Evolutionary conservation across 768 basidiomycete genomes (phyloP).

Genomic region (Butyriboletus loyo): DNA sequence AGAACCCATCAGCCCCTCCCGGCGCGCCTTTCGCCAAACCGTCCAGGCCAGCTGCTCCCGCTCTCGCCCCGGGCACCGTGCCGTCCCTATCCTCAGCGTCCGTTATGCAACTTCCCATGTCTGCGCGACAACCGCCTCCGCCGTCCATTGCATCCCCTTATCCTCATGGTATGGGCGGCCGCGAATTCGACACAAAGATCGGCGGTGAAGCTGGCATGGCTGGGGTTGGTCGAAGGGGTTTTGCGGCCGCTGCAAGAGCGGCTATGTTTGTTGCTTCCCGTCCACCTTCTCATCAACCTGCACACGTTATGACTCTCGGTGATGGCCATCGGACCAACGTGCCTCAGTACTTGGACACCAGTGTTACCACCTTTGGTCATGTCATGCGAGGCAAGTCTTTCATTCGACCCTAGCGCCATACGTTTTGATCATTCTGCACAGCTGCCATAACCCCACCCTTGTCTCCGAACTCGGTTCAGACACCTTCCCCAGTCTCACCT

Average conservation of each 20-base stretch:
- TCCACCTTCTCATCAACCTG: constrained; percentile 10
- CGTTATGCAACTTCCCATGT: background rate
- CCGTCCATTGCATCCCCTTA: constrained; percentile 8
- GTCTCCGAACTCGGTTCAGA: constrained; percentile 32
- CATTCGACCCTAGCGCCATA: background rate
- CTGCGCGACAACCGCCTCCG: constrained; percentile 20
- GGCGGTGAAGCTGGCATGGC: constrained; percentile 88
- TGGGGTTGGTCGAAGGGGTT: constrained; percentile 83
- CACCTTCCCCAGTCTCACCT: constrained; percentile 35
- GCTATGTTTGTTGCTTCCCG: constrained; percentile 42
- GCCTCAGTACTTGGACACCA: constrained; percentile 48
- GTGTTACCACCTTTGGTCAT: constrained; percentile 30
- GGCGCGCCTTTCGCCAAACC: constrained; percentile 2
- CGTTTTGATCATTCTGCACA: constrained; percentile 15
- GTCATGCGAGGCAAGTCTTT: constrained; percentile 31
- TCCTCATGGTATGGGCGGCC: constrained; percentile 10
- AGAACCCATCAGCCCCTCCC: background rate
- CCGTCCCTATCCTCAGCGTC: constrained; percentile 17
- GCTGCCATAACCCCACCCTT: constrained; percentile 33
- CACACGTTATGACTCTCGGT: background rate
- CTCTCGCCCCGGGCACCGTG: constrained; percentile 4
- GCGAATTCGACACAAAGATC: constrained; percentile 61
- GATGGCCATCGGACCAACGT: constrained; percentile 32
- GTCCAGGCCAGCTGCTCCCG: constrained; percentile 8
- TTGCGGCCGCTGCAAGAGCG: constrained; percentile 68